These are phyloP conservation scores for Carallia pectinifolia DNA, from an alignment of 345 rosid species.

Conservation along the genomic window DNA sequence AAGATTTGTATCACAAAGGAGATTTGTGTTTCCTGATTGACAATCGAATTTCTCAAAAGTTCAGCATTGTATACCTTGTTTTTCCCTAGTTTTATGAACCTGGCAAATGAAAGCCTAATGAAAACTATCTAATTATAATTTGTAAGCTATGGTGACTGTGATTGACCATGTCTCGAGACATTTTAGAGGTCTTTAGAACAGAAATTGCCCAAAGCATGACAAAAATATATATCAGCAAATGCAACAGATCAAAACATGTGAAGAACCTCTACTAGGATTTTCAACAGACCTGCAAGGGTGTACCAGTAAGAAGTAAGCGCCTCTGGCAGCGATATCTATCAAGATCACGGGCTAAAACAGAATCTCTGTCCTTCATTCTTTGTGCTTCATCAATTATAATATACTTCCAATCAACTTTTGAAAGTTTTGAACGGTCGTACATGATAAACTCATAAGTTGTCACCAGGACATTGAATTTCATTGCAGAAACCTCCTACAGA, in stretches of 20 bases:
- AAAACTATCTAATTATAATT: neutral
- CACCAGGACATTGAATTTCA: conserved; percentile 97
- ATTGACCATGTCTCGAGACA: neutral
- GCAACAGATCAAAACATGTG: neutral
- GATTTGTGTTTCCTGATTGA: neutral
- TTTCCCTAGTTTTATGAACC: neutral
- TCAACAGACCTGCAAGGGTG: conserved; percentile 91
- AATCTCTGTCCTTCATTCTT: conserved; percentile 98
- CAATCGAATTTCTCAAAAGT: neutral
- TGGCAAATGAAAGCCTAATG: neutral
- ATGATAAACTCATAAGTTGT: conserved; percentile 98
- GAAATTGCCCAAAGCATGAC: neutral
- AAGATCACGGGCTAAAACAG: conserved; percentile 99
- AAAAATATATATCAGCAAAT: neutral
- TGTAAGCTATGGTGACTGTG: neutral
- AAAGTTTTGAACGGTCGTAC: conserved; percentile 96
- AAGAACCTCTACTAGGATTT: neutral
- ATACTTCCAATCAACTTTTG: conserved; percentile 98
- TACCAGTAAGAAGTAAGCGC: conserved; percentile 99
- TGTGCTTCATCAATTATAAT: conserved; percentile 99
- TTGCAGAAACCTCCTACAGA: conserved; percentile 83
- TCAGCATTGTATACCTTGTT: neutral
- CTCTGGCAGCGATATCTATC: conserved; percentile 98
- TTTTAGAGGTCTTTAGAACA: neutral
- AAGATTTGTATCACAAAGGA: neutral